Base-by-base conservation (phyloP, 805 yeast genomes). In the Grigorovia jiainica region DNA sequence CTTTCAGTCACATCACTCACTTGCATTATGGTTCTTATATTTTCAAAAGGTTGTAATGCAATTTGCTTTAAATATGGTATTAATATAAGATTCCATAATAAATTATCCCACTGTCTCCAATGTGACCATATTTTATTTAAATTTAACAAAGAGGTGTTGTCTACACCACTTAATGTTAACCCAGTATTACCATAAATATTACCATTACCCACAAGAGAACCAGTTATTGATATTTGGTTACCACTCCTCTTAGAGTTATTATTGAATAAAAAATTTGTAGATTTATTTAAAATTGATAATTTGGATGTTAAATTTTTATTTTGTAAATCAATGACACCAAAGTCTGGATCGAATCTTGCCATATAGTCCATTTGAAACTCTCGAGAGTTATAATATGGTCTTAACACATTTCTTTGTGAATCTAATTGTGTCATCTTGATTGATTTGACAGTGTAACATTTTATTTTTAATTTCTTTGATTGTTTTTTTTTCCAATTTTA, bases 21-120 rank as follows among this genome's bases (percentile, higher is more conserved):
- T 60, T 92, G 97, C 43, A 87, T 63, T 21, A 89, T 67, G 49
- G 86, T 69, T 42, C 90, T 71, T 5, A 84, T 76, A 15, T 85
- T 82, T 51, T 90, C 97, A 60, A 89, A 80, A 2, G 98, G 97
- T 61, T 92, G 97, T 16, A 85, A 74, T 7, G 84, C 57, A 25
- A 87, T 60, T 36, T 80, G 76, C 45, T 78, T 78, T 42, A 77
- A 60, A 64, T 92, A 90, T 48, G 79, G 81, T 48, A 76, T 76
- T 39, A 79, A 53, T 46, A 86, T 76, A 36, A 82, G 76, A 56
- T 72, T 68, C 19, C 78, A 61, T 45, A 87, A 67, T 33, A 81
- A 57, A 47, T 78, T 84, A 40, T 68, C 68, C 52, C 83, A 61
- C 54, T 78, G 77, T 48, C 66, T 66, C 47, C 80, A 76, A 57